Evolutionary conservation across 1,284 basidiomycete genomes (phyloP), one percentile per base, ranked within the genome.

Genomic region (Rhodotorula sp.): DNA sequence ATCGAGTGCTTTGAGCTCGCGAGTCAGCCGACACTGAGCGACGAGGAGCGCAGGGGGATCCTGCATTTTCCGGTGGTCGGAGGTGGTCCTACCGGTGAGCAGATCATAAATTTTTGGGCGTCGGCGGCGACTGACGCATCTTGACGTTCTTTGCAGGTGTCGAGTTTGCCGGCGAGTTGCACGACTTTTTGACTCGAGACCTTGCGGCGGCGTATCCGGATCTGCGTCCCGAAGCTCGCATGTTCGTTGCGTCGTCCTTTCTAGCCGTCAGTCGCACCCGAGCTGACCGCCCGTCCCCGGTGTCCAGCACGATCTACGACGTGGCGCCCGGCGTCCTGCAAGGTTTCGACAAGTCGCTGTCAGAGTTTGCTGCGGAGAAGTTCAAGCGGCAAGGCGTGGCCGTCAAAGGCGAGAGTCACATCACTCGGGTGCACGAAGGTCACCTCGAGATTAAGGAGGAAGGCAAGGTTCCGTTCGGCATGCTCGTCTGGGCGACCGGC

Each of bases 111-210:
- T 7, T 19, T 43, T 50, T 23, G 31, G 8, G 26, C 23, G 31
- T 23, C n/a, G 43, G 19, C 28, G 26, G 52, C 15, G 15, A 23
- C 61, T 62, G 61, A 49, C 43, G 56, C 5, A 7, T 50, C 55
- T 3, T 14, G 28, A 43, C 38, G 38, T 43, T 49, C 43, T 50
- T 57, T 5, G 48, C 72, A 47, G 91, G 91, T 4, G 88, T 92
- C 66, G 92, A 93, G 80, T 92, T 93, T 77, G 86, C 90, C 0
- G 91, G 93, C 15, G 93, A 95, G 80, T 81, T 97, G 68, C 88
- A 91, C 72, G 93, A 97, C 80, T 85, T 95, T 58, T 84, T 94
- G 67, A 87, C 88, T 68, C 85, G 87, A 43, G 93, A 97, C 74
- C 86, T 94, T 6, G 79, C 84, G n/a, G 81, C 82, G 54, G 82